phyloP scores from a whole-genome alignment of 2,329 filamentous ascomycete genomes.

The Clonostachys chloroleuca region DNA sequence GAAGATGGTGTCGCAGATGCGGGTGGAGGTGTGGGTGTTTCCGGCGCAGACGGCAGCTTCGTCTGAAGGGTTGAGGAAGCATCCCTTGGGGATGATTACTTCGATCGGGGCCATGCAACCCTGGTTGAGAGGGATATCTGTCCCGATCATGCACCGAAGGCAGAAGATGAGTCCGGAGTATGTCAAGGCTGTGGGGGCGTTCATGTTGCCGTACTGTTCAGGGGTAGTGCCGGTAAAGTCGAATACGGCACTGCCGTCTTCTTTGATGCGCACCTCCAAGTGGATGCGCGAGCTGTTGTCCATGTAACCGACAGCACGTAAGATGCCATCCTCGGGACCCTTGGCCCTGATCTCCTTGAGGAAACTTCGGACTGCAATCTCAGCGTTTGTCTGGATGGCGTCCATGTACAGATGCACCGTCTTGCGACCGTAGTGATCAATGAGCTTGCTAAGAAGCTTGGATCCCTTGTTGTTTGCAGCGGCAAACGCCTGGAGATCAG shows the following conservation, averaged over 20 bases:
- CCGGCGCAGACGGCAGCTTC: constrained; percentile 35
- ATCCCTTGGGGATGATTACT: constrained; percentile 19
- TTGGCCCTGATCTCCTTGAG: constrained; percentile 25
- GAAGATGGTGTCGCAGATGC: constrained; percentile 23
- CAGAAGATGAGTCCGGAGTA: constrained; percentile 31
- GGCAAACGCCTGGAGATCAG: constrained; percentile 80
- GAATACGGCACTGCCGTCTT: constrained; percentile 21
- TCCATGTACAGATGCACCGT: constrained; percentile 82
- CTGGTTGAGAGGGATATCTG: constrained; percentile 31
- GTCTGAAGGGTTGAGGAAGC: constrained; percentile 23
- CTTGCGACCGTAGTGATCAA: constrained; percentile 72
- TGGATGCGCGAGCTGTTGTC: constrained; percentile 79
- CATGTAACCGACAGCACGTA: constrained; percentile 72
- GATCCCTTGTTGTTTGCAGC: constrained; percentile 85
- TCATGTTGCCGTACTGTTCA: constrained; percentile 26
- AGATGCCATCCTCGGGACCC: constrained; percentile 46
- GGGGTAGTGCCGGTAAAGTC: constrained; percentile 28
- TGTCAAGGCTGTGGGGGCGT: constrained; percentile 27
- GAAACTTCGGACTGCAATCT: constrained; percentile 67
- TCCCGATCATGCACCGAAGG: constrained; percentile 23
- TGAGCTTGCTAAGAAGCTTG: constrained; percentile 66
- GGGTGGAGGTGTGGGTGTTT: constrained; percentile 47
- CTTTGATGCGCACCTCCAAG: constrained; percentile 69
- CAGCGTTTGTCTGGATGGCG: constrained; percentile 77
- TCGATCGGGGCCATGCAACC: constrained; percentile 26